phyloP scores from a whole-genome alignment of 106 monocot genomes.

The Alisma plantagoaquatica region DNA sequence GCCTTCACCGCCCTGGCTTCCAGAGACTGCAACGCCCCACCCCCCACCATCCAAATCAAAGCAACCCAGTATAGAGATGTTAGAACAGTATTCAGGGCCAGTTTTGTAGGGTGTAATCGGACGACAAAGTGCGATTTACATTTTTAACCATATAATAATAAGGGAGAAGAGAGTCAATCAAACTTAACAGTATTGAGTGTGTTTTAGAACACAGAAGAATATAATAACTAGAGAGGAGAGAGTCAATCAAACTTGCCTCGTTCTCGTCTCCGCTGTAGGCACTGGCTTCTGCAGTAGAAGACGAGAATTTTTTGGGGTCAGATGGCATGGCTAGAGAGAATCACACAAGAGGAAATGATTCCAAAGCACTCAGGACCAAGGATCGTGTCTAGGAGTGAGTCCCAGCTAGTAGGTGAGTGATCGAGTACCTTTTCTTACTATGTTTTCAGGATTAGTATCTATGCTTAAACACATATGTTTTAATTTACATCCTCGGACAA shows the following conservation, averaged over 20 bases:
- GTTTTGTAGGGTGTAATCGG: not conserved
- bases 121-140: too few species aligned
- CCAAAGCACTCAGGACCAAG: not conserved
- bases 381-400: not conserved
- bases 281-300: constrained; percentile 51
- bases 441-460: not conserved
- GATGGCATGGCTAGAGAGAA: too few species aligned
- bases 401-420: not conserved
- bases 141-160: not conserved
- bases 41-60: too few species aligned
- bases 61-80: too few species aligned
- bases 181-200: not conserved
- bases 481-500: too few species aligned
- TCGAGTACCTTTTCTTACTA: not conserved
- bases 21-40: constrained; percentile 60
- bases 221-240: constrained; percentile 8
- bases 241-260: constrained; percentile 47
- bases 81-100: not conserved
- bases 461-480: too few species aligned
- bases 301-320: not conserved
- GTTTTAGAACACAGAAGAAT: not conserved
- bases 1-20: constrained; percentile 72
- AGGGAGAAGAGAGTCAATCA: not conserved
- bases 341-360: not conserved
- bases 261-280: constrained; percentile 33